Conservation (phyloP, 2,329 filamentous ascomycete genomes). For the Sclerotinia glacialis region DNA sequence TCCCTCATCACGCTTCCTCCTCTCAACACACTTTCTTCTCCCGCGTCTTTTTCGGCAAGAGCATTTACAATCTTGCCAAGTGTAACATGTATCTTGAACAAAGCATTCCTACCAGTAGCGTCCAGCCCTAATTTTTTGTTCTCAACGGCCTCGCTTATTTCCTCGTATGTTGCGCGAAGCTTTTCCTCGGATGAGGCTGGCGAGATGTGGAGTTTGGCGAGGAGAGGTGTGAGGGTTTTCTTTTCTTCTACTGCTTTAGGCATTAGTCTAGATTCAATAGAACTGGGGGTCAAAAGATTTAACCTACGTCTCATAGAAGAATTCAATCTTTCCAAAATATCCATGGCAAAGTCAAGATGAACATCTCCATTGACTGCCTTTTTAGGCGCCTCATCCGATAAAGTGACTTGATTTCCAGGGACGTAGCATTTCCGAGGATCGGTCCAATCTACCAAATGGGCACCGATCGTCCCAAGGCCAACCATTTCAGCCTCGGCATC, state of each 20-base stretch:
- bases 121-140: conserved; percentile 55
- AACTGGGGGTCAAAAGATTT: conserved; percentile 4
- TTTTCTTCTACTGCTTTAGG: conserved; percentile 69
- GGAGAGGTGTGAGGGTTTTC: conserved; percentile 72
- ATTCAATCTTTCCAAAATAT: conserved; percentile 72
- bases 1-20: conserved; percentile 14
- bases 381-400: conserved; percentile 54
- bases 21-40: conserved; percentile 19
- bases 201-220: conserved; percentile 79
- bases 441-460: conserved; percentile 90
- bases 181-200: conserved; percentile 60
- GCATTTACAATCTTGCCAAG: conserved; percentile 65
- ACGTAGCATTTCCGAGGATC: conserved; percentile 77
- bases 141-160: conserved; percentile 62
- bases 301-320: conserved; percentile 64
- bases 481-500: conserved; percentile 77
- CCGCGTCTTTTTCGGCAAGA: conserved; percentile 44
- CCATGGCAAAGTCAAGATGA: conserved; percentile 74
- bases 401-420: conserved; percentile 44
- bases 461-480: conserved; percentile 71
- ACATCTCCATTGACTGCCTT: conserved; percentile 71
- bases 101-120: conserved; percentile 59
- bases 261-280: conserved; percentile 22
- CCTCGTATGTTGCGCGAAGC: conserved; percentile 55
- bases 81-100: conserved; percentile 66